Evolutionary conservation across 805 yeast genomes (phyloP).

Genomic region (Suhomyces kilbournensis): DNA sequence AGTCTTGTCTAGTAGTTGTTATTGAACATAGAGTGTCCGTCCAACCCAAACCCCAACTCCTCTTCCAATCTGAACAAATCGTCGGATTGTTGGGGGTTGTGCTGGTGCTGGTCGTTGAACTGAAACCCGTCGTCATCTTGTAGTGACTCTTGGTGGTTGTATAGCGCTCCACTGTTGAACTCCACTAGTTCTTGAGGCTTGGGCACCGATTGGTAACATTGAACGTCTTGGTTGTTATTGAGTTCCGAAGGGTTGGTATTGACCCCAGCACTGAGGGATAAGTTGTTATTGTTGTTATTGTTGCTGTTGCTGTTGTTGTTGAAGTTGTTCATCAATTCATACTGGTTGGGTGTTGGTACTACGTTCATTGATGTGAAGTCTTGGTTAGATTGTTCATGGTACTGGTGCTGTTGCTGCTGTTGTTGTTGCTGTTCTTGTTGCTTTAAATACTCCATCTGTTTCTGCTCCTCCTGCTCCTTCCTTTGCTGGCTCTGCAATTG

Average conservation of each 20-base stretch:
- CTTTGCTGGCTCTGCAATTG: conserved; percentile 30
- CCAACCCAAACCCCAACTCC: conserved; percentile 45
- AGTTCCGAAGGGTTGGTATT: conserved; percentile 21
- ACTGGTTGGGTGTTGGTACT: conserved; percentile 6
- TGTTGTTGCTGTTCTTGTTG: conserved; percentile 10
- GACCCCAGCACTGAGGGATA: conserved; percentile 8
- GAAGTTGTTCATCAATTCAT: conserved; percentile 12
- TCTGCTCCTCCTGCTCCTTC: conserved; percentile 20
- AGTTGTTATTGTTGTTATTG: conserved; percentile 5
- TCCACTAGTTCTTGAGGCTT: conserved; percentile 45
- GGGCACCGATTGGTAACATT: conserved; percentile 37
- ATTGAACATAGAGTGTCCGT: conserved; percentile 28
- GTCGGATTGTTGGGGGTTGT: conserved; percentile 5
- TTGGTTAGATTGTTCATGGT: not conserved
- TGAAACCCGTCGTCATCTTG: not conserved
- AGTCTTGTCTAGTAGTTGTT: conserved; percentile 2
- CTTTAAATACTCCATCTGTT: conserved; percentile 10
- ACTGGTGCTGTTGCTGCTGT: conserved; percentile 4
- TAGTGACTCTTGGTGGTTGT: conserved; percentile 1
- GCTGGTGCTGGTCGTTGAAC: conserved; percentile 3
- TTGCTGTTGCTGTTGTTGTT: conserved; percentile 5
- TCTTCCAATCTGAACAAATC: conserved; percentile 41
- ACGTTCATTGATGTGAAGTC: conserved; percentile 3
- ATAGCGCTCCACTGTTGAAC: conserved; percentile 14
- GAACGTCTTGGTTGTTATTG: conserved; percentile 17